phyloP scores from a whole-genome alignment of 2,329 filamentous ascomycete species.

The Colletotrichum liriopes region DNA sequence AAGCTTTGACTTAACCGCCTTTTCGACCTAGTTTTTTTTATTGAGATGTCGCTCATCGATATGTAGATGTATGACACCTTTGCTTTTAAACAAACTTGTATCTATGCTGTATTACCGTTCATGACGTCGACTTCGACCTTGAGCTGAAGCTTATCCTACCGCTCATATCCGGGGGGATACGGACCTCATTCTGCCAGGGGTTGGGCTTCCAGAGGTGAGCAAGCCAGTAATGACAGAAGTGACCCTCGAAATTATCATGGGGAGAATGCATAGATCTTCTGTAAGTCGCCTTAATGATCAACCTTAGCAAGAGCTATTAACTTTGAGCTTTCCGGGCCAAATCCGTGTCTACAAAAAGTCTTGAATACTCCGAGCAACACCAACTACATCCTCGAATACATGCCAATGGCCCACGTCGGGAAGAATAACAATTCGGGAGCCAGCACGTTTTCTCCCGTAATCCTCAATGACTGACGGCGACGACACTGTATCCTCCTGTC shows the following conservation, averaged over 20 bases:
- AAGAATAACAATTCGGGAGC: slow-evolving; percentile 53
- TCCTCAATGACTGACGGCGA: slow-evolving; percentile 54
- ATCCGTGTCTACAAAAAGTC: slow-evolving; percentile 23
- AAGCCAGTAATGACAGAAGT: neutral
- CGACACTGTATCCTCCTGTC: slow-evolving; percentile 61
- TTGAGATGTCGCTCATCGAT: too few species aligned
- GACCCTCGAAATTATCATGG: neutral
- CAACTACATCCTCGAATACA: slow-evolving; percentile 62
- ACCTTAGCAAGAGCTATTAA: neutral
- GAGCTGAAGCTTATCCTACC: too few species aligned
- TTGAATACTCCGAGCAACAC: slow-evolving; percentile 50
- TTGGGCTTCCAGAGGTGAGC: neutral
- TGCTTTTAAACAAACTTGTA: too few species aligned
- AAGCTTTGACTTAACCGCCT: too few species aligned
- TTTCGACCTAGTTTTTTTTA: too few species aligned
- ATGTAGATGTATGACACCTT: too few species aligned
- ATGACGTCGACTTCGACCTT: too few species aligned
- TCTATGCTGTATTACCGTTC: too few species aligned
- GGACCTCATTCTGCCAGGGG: neutral
- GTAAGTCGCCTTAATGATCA: neutral
- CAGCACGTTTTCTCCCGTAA: slow-evolving; percentile 49
- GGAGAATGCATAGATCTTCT: neutral
- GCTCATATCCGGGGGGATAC: too few species aligned
- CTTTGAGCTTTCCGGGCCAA: too few species aligned
- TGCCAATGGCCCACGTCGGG: slow-evolving; percentile 66